These are phyloP conservation scores for Fusarium anthophilum DNA, from an alignment of 2,329 filamentous ascomycete genomes.

Conservation along the genomic window DNA sequence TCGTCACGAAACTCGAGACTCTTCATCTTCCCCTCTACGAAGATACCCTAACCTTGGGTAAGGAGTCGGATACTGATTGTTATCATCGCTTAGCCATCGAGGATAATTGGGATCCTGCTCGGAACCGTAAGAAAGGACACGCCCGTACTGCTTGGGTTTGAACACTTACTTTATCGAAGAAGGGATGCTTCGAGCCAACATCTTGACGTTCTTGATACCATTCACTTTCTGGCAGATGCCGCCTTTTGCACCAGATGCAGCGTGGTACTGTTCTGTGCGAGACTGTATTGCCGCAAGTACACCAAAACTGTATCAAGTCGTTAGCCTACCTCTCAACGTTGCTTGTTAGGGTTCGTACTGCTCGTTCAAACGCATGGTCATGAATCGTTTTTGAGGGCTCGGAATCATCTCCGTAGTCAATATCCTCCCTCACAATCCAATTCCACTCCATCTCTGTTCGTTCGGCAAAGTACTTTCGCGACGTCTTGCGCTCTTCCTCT, in stretches of 20 bases:
- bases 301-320: slow-evolving; percentile 9
- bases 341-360: background rate
- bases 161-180: slow-evolving; percentile 21
- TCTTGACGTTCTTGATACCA: background rate
- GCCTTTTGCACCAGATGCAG: slow-evolving; percentile 31
- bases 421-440: background rate
- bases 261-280: background rate
- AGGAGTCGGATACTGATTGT: slow-evolving; percentile 4
- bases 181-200: slow-evolving; percentile 1
- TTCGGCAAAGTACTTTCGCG: background rate
- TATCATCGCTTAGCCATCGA: background rate
- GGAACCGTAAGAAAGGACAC: fast-evolving
- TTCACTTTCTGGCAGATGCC: slow-evolving; percentile 14
- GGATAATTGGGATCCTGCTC: slow-evolving; percentile 17
- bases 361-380: background rate
- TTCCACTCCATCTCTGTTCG: slow-evolving; percentile 3
- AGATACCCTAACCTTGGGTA: background rate
- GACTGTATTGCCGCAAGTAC: slow-evolving; percentile 10
- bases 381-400: slow-evolving; percentile 8
- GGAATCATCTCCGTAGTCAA: slow-evolving; percentile 6
- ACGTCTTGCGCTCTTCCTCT: background rate
- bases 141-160: fast-evolving
- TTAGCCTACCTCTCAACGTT: background rate
- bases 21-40: background rate
- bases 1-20: fast-evolving